Evolutionary conservation across 177 flowering plant genomes (phyloP).

Genomic region (Vitis hybrid): DNA sequence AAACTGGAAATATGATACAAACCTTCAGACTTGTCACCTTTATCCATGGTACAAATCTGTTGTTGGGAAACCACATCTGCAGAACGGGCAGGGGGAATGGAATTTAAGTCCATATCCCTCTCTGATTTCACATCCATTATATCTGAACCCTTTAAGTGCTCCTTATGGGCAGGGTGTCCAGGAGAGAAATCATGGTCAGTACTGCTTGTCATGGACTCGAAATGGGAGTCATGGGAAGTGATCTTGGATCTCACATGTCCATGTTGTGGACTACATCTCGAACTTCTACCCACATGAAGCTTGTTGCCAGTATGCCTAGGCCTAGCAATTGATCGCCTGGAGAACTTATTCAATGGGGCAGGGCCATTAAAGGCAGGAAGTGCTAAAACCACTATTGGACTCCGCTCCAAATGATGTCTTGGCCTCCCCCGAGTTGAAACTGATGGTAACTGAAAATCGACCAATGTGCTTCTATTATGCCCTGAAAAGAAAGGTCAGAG

Average conservation of each 20-base stretch:
- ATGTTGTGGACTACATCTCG: neutral
- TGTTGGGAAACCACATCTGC: neutral
- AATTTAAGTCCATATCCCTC: slow-evolving; percentile 27
- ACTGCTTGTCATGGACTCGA: slow-evolving; percentile 6
- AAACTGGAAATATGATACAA: neutral
- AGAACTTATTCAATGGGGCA: slow-evolving; percentile 4
- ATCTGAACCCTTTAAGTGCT: slow-evolving; percentile 23
- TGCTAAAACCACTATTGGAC: slow-evolving; percentile 33
- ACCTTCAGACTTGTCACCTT: neutral
- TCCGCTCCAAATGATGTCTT: slow-evolving; percentile 3
- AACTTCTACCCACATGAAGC: neutral
- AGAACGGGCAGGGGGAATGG: neutral
- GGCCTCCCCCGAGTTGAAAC: slow-evolving; percentile 7
- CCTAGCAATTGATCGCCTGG: slow-evolving; percentile 10
- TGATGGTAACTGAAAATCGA: slow-evolving; percentile 1
- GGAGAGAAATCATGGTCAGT: slow-evolving; percentile 13
- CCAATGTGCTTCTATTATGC: slow-evolving; percentile 8
- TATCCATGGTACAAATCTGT: neutral
- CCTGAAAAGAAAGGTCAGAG: slow-evolving; percentile 27
- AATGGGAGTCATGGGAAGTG: slow-evolving; percentile 2
- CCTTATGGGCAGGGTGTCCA: slow-evolving; percentile 15
- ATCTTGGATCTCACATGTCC: neutral
- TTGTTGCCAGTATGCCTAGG: slow-evolving; percentile 8
- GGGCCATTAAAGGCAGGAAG: slow-evolving; percentile 29
- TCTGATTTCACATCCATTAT: slow-evolving; percentile 24